Evolutionary conservation across 2,329 filamentous ascomycete species (phyloP).

Genomic region (Ceratocystis destructans): DNA sequence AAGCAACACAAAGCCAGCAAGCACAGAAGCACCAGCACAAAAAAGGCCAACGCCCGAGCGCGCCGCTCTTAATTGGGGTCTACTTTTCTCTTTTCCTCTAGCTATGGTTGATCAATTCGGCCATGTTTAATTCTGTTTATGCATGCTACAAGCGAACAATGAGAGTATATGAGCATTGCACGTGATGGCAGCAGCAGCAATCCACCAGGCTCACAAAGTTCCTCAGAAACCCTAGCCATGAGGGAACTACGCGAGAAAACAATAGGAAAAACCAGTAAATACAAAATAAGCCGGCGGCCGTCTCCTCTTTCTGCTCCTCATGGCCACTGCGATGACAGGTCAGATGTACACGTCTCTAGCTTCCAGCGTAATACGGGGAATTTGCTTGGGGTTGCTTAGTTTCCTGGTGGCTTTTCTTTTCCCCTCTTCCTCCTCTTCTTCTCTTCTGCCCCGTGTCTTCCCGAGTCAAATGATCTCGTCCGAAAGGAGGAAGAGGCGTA

Average conservation of each 20-base stretch:
- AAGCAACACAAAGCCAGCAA: background rate
- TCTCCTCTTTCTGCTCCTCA: too few relatives aligned
- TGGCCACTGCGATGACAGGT: too few relatives aligned
- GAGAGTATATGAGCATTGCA: background rate
- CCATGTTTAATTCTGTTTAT: background rate
- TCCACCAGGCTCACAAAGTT: background rate
- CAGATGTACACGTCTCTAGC: too few relatives aligned
- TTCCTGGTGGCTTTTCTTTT: background rate
- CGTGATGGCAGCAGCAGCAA: too few relatives aligned
- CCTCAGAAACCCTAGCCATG: background rate
- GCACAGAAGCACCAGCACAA: background rate
- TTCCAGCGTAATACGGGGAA: too few relatives aligned
- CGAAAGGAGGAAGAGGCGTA: background rate
- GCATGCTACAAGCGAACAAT: background rate
- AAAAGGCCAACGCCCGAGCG: slow-evolving; percentile 7
- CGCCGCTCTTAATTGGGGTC: background rate
- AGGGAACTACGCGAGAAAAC: background rate
- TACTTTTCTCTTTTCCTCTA: background rate
- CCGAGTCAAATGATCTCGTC: background rate
- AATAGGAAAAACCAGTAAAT: background rate
- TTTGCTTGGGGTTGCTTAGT: background rate
- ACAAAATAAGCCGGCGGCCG: too few relatives aligned
- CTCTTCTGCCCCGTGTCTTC: background rate
- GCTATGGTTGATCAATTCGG: background rate
- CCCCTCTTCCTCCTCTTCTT: too few relatives aligned